Conservation (phyloP, 495 filamentous ascomycete genomes). For the Oleoguttula mirabilis region DNA sequence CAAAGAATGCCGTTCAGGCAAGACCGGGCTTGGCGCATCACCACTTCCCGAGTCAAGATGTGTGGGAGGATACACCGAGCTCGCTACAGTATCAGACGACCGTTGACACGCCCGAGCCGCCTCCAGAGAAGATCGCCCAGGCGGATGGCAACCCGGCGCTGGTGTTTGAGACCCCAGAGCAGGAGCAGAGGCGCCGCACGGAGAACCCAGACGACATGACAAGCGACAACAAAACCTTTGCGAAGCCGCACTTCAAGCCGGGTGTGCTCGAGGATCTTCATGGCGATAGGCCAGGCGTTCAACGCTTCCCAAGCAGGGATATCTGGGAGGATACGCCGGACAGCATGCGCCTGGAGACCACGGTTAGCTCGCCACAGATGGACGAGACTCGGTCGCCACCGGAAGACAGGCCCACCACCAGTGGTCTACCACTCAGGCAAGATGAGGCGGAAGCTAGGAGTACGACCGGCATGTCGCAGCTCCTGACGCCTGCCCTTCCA, state of each 20-base stretch:
- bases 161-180: conserved; percentile 45
- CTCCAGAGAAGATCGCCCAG: conserved; percentile 24
- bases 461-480: conserved; percentile 10
- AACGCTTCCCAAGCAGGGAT: conserved; percentile 83
- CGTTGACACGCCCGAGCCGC: conserved; percentile 66
- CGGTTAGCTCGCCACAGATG: conserved; percentile 55
- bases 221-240: conserved; percentile 23
- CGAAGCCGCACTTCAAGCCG: conserved; percentile 33
- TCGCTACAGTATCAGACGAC: conserved; percentile 72
- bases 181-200: conserved; percentile 38
- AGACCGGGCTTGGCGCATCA: conserved; percentile 49
- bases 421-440: not conserved
- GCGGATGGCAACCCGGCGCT: conserved; percentile 20
- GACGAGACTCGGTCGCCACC: conserved; percentile 20
- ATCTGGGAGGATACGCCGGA: conserved; percentile 95
- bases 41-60: conserved; percentile 82
- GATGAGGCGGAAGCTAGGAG: conserved; percentile 14
- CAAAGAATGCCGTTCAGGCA: conserved; percentile 49
- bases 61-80: conserved; percentile 94
- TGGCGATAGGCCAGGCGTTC: conserved; percentile 39
- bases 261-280: conserved; percentile 32
- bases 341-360: conserved; percentile 67
- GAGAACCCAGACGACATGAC: conserved; percentile 27
- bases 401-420: conserved; percentile 17
- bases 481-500: conserved; percentile 13